phyloP scores from a whole-genome alignment of 495 filamentous ascomycete genomes.

The Articulospora tetracladia region DNA sequence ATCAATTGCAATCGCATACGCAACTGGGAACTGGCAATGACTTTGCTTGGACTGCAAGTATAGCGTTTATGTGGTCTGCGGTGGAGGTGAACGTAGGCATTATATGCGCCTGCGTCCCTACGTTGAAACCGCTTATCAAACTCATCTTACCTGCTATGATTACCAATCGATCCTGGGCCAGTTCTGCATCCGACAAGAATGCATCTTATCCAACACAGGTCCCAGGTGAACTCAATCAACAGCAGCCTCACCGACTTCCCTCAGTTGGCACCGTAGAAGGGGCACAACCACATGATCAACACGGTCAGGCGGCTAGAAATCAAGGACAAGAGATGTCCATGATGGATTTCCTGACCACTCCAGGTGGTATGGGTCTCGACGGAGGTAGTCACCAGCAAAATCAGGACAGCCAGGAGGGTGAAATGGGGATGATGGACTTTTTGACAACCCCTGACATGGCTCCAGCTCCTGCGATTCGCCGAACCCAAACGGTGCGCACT shows the following conservation, averaged over 20 bases:
- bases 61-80: slow-evolving; percentile 89
- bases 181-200: slow-evolving; percentile 2
- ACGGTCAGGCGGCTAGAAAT: background rate
- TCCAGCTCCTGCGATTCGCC: slow-evolving; percentile 2
- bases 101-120: slow-evolving; percentile 83
- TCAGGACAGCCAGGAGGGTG: slow-evolving; percentile 23
- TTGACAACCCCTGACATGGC: slow-evolving; percentile 43
- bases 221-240: background rate
- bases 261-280: slow-evolving; percentile 5
- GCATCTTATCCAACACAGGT: slow-evolving; percentile 13
- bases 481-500: slow-evolving; percentile 18
- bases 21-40: slow-evolving; percentile 18
- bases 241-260: background rate
- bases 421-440: slow-evolving; percentile 55
- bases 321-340: slow-evolving; percentile 30
- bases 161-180: slow-evolving; percentile 8
- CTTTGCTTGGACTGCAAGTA: slow-evolving; percentile 68
- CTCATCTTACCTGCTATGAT: slow-evolving; percentile 66
- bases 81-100: slow-evolving; percentile 85
- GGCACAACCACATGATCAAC: background rate
- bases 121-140: slow-evolving; percentile 79
- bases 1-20: slow-evolving; percentile 28
- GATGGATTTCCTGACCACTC: slow-evolving; percentile 57
- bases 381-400: background rate
- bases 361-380: slow-evolving; percentile 17